Evolutionary conservation across 2,329 filamentous ascomycete species (phyloP).

Genomic region (Calonectria pauciramosa): DNA sequence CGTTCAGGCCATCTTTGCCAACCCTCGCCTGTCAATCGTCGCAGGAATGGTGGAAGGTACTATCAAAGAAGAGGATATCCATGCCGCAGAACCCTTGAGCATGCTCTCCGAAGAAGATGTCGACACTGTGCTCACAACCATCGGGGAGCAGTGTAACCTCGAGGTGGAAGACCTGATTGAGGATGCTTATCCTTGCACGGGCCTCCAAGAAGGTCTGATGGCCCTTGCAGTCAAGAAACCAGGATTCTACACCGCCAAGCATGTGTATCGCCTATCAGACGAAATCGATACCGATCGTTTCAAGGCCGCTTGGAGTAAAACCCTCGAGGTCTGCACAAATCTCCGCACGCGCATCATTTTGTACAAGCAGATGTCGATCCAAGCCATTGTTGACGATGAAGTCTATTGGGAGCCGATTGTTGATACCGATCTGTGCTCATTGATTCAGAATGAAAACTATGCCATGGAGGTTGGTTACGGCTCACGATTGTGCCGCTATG

Average conservation of each 20-base stretch:
- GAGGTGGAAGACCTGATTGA: neutral
- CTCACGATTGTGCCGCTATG: constrained; percentile 6
- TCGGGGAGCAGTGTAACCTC: neutral
- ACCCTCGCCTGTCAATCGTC: neutral
- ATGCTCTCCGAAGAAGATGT: neutral
- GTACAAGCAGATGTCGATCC: neutral
- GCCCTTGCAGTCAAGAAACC: constrained; percentile 25
- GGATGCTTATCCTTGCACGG: constrained; percentile 40
- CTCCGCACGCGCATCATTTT: constrained; percentile 5
- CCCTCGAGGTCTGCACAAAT: neutral
- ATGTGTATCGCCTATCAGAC: neutral
- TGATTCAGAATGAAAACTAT: neutral
- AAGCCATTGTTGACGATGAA: neutral
- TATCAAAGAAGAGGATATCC: neutral
- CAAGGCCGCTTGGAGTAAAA: neutral
- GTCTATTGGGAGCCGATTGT: neutral
- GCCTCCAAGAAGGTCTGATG: constrained; percentile 53
- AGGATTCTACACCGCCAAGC: constrained; percentile 22
- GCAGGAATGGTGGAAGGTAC: neutral
- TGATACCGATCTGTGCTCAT: neutral
- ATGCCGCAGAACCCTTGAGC: neutral
- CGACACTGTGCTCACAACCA: neutral
- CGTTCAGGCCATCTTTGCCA: neutral
- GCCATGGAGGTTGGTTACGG: neutral
- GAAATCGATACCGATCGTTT: neutral